Base-by-base conservation (phyloP, 106 monocot genomes). In the Apostasia shenzhenica region DNA sequence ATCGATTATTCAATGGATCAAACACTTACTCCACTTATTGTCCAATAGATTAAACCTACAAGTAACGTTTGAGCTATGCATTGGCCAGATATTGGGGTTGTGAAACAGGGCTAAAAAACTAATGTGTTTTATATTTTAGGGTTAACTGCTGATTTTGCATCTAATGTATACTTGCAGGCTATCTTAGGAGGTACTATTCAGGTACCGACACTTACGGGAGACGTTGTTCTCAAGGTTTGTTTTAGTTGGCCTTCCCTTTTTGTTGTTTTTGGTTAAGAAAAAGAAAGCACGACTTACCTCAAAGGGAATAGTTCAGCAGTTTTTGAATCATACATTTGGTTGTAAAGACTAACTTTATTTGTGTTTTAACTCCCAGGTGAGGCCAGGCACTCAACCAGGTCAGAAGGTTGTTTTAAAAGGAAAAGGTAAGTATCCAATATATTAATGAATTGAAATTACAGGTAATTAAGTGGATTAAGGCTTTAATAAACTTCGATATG, bases 141-240 rank as follows among this genome's bases (percentile, higher is more conserved):
- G 26, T 0, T 26, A 26, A 26, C 26, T 26, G 26, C 26, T 1
- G n/a, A 62, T n/a, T 62, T 42, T 62, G 7, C 40, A 43, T 2
- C 62, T 44, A 45, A 62, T 8, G 41, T 26, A 47, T 62, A 41
- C 72, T 3, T 76, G 44, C 76, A 99, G 99, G 99, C 93, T 59
- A 84, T 99, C 26, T 71, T 99, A 55, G 99, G 99, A 66, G 99
- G 90, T 61, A 99, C 85, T 55, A 76, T 93, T 73, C 85, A 87
- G 77, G 93, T 99, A 14, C 99, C 93, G 56, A 99, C 99, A 72
- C 90, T 99, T 59, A 90, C 99, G 41, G 99, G 99, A n/a, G 84
- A 99, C 76, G 99, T 92, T 67, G 81, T 93, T 56, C 70, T 99
- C 10, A 99, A 99, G 99, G 94, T 91, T 37, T 69, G 72, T 45